phyloP scores from a whole-genome alignment of 2,329 filamentous ascomycete species.

The Drechslerella coelobrocha region DNA sequence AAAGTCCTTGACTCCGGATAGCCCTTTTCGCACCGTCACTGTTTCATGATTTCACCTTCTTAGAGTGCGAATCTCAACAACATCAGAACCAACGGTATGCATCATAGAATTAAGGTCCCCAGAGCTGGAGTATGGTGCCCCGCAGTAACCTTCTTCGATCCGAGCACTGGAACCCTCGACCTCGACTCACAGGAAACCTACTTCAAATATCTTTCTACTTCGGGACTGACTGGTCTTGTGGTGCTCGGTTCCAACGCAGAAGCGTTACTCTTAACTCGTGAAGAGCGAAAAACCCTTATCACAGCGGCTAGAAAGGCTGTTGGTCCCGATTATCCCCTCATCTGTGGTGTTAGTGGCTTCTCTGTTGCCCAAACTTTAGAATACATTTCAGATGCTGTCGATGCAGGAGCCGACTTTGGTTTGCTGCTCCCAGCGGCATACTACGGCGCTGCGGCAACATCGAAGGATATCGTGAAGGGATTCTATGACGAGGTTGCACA shows the following conservation, averaged over 20 bases:
- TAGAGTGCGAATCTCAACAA: background rate
- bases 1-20: background rate
- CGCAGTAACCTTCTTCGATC: slow-evolving; percentile 66
- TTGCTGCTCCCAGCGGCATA: slow-evolving; percentile 70
- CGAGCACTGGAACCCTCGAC: slow-evolving; percentile 62
- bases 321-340: slow-evolving; percentile 65
- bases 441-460: slow-evolving; percentile 68
- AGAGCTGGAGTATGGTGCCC: slow-evolving; percentile 63
- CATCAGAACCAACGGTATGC: slow-evolving; percentile 8
- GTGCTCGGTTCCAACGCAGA: slow-evolving; percentile 67
- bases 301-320: slow-evolving; percentile 65
- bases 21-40: background rate
- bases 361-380: slow-evolving; percentile 70
- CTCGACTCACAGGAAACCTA: slow-evolving; percentile 63
- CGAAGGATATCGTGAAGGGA: slow-evolving; percentile 64
- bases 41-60: slow-evolving; percentile 10
- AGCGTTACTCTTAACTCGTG: slow-evolving; percentile 66
- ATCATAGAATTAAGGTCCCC: slow-evolving; percentile 52
- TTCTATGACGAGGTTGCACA: slow-evolving; percentile 68
- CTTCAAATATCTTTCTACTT: slow-evolving; percentile 63
- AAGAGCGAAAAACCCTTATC: slow-evolving; percentile 67
- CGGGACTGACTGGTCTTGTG: slow-evolving; percentile 64
- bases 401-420: slow-evolving; percentile 68
- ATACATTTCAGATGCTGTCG: slow-evolving; percentile 66
- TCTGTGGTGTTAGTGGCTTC: slow-evolving; percentile 70